Percentiles rank a stretch among this genome's conserved stretches.
phyloP scores from a whole-genome alignment of 140 eudicot species.

The Bidens hawaiensis region DNA sequence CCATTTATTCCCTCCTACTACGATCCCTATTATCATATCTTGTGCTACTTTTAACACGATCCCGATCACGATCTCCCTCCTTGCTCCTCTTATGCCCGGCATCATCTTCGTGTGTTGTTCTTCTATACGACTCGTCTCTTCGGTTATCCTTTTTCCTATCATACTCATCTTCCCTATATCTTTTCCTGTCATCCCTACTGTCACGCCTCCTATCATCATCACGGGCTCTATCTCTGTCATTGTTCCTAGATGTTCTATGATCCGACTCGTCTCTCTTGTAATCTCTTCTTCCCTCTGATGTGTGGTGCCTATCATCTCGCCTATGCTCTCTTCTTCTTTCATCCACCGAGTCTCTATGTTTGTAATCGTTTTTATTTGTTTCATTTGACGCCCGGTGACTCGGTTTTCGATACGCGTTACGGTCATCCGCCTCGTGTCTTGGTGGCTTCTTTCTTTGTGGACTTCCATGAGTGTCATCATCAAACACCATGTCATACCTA shows the following conservation, averaged over 20 bases:
- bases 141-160: slow-evolving; percentile 15
- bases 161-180: slow-evolving; percentile 18
- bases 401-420: slow-evolving; percentile 21
- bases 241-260: slow-evolving; percentile 13
- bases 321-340: slow-evolving; percentile 38
- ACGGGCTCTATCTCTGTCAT: slow-evolving; percentile 24
- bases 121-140: slow-evolving; percentile 24
- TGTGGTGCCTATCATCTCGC: slow-evolving; percentile 36
- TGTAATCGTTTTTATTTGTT: slow-evolving; percentile 27
- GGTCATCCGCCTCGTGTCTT: slow-evolving; percentile 33
- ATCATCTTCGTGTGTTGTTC: slow-evolving; percentile 16
- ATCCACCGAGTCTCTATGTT: slow-evolving; percentile 36
- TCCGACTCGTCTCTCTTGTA: slow-evolving; percentile 29
- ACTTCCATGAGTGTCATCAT: slow-evolving; percentile 54
- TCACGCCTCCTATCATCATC: slow-evolving; percentile 34
- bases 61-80: slow-evolving; percentile 41
- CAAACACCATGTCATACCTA: slow-evolving; percentile 72
- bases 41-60: slow-evolving; percentile 28
- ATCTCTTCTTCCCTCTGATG: slow-evolving; percentile 42
- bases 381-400: slow-evolving; percentile 24
- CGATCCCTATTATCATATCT: slow-evolving; percentile 29
- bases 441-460: slow-evolving; percentile 50
- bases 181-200: slow-evolving; percentile 14
- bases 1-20: slow-evolving; percentile 8
- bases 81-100: slow-evolving; percentile 31